Evolutionary conservation across 768 basidiomycete species (phyloP).

Genomic region (Stropharia rugosoannulata): DNA sequence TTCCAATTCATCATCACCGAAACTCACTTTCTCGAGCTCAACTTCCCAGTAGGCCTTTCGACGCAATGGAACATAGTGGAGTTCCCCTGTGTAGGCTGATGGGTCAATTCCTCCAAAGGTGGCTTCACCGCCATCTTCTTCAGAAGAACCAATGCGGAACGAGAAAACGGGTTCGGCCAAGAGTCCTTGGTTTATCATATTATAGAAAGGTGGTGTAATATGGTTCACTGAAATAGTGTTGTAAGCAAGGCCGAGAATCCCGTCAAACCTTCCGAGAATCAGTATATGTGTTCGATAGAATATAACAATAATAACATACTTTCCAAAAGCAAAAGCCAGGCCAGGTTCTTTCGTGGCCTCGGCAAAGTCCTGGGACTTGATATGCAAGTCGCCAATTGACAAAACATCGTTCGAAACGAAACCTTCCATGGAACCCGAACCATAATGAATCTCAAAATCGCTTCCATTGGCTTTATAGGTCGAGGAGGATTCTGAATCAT

Average conservation of each 20-base stretch:
- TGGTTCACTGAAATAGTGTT: constrained; percentile 95
- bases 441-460: constrained; percentile 89
- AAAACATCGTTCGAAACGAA: constrained; percentile 86
- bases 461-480: constrained; percentile 91
- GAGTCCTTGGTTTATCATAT: constrained; percentile 80
- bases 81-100: constrained; percentile 72
- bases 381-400: constrained; percentile 76
- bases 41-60: constrained; percentile 99
- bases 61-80: constrained; percentile 87
- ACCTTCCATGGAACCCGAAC: constrained; percentile 95
- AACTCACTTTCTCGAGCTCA: constrained; percentile 81
- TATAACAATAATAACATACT: constrained; percentile 45
- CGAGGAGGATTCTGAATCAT: constrained; percentile 75
- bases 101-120: constrained; percentile 89
- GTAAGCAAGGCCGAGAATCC: constrained; percentile 91
- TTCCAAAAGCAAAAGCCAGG: constrained; percentile 95
- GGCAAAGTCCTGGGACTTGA: constrained; percentile 83
- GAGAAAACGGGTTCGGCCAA: constrained; percentile 88
- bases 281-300: background rate
- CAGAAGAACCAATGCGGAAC: constrained; percentile 88
- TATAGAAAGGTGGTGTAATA: constrained; percentile 93
- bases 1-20: constrained; percentile 87
- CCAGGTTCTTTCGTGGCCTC: constrained; percentile 97
- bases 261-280: constrained; percentile 71
- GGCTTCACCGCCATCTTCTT: constrained; percentile 88